These are phyloP conservation scores for Cymbopogon citratus DNA, from an alignment of 176 grass and related monocot species.

Conservation along the genomic window DNA sequence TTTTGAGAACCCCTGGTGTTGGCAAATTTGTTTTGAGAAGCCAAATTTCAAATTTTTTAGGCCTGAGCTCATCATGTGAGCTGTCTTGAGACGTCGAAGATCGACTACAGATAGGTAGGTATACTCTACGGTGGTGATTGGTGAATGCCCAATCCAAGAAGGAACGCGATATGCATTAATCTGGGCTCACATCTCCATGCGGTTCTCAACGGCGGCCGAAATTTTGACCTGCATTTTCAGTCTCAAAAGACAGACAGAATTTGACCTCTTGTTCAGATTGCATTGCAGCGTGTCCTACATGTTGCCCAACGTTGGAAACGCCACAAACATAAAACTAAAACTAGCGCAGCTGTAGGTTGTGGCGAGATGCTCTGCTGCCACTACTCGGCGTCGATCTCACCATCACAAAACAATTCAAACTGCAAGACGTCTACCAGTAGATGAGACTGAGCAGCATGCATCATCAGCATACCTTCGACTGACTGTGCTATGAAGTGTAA, in stretches of 20 bases:
- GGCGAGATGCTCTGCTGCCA: slow-evolving; percentile 22
- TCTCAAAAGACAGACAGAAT: slow-evolving; percentile 16
- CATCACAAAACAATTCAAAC: neutral
- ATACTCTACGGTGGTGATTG: too few relatives aligned
- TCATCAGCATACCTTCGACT: neutral
- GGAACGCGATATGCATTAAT: slow-evolving; percentile 20
- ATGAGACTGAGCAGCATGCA: neutral
- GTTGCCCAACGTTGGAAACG: slow-evolving; percentile 22
- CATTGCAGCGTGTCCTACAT: too few relatives aligned
- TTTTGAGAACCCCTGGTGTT: neutral
- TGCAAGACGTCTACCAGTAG: neutral
- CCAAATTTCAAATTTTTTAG: neutral
- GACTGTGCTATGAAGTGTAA: too few relatives aligned
- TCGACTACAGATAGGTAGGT: neutral
- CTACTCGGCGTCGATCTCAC: slow-evolving; percentile 11
- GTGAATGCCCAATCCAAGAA: neutral
- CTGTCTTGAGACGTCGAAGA: neutral
- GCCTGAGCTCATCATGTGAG: neutral
- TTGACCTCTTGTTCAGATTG: slow-evolving; percentile 24
- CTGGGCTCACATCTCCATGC: slow-evolving; percentile 22
- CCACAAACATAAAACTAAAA: neutral
- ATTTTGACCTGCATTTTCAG: slow-evolving; percentile 12
- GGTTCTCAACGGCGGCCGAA: slow-evolving; percentile 26
- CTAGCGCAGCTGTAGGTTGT: neutral
- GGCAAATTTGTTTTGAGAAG: neutral